Percentiles rank a stretch among this genome's conserved stretches.
phyloP scores from a whole-genome alignment of 352 stramenopile genomes.

The Hyaloperonospora brassicae region DNA sequence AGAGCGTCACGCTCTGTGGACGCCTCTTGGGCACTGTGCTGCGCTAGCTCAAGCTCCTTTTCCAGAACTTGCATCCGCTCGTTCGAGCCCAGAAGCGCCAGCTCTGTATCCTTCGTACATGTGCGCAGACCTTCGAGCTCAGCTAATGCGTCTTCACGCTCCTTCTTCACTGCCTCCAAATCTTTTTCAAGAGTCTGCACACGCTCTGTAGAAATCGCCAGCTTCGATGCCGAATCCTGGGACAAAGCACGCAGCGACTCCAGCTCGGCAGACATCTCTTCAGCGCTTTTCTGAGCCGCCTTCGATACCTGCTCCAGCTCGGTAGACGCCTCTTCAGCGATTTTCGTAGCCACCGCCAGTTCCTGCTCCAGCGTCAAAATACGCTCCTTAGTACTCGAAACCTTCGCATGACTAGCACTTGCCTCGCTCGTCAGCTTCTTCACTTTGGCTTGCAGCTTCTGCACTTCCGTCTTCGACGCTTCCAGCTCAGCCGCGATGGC shows the following conservation, averaged over 20 bases:
- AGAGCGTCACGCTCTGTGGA: slow-evolving; percentile 5
- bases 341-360: slow-evolving; percentile 8
- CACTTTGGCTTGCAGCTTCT: slow-evolving; percentile 26
- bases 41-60: slow-evolving; percentile 19
- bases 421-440: slow-evolving; percentile 23
- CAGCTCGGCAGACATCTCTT: slow-evolving; percentile 7
- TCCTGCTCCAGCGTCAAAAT: slow-evolving; percentile 20
- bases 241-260: slow-evolving; percentile 15
- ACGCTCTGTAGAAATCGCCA: slow-evolving; percentile 11
- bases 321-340: not conserved
- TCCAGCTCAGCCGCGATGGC: slow-evolving; percentile 21
- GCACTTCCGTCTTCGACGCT: slow-evolving; percentile 8
- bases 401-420: slow-evolving; percentile 8
- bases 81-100: slow-evolving; percentile 4
- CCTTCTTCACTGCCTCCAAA: slow-evolving; percentile 19
- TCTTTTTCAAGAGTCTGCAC: slow-evolving; percentile 29
- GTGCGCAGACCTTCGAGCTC: slow-evolving; percentile 16
- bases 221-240: slow-evolving; percentile 14
- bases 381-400: slow-evolving; percentile 12
- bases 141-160: slow-evolving; percentile 5
- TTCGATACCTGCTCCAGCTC: slow-evolving; percentile 20
- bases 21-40: slow-evolving; percentile 12
- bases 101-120: slow-evolving; percentile 16
- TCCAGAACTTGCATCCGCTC: slow-evolving; percentile 23
- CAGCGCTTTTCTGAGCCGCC: slow-evolving; percentile 2